phyloP scores from a whole-genome alignment of 225 moss, liverwort and hornwort species.

The Physcomitrium patens region DNA sequence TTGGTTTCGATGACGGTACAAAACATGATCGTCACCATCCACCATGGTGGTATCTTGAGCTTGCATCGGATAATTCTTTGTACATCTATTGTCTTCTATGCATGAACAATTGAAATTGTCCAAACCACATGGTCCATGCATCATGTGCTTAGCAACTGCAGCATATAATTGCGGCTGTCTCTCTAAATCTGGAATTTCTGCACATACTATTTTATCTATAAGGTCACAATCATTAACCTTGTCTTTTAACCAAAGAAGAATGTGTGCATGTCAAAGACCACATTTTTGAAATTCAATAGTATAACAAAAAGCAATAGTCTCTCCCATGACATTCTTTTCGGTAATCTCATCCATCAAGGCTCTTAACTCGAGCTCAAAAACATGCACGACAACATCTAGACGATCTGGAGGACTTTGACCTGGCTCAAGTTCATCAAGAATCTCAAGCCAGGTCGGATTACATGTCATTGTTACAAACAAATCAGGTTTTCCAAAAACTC shows the following conservation, averaged over 20 bases:
- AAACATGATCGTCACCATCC: too few species aligned
- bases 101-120: slow-evolving; percentile 7
- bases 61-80: too few species aligned
- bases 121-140: slow-evolving; percentile 9
- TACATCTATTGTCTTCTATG: neutral
- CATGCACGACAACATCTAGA: neutral
- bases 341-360: neutral
- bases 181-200: slow-evolving; percentile 1
- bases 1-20: too few species aligned
- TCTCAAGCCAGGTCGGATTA: too few species aligned
- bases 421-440: neutral
- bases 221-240: neutral
- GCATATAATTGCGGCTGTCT: too few species aligned
- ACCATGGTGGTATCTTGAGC: too few species aligned
- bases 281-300: slow-evolving; percentile 6
- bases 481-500: too few species aligned
- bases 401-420: neutral
- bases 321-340: too few species aligned
- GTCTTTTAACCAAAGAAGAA: neutral
- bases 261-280: too few species aligned
- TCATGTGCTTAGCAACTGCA: neutral
- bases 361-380: slow-evolving; percentile 17
- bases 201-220: neutral
- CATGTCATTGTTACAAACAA: too few species aligned
- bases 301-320: neutral